Base-by-base conservation (phyloP, 2,329 filamentous ascomycete genomes). In the Claviceps pazoutovae region DNA sequence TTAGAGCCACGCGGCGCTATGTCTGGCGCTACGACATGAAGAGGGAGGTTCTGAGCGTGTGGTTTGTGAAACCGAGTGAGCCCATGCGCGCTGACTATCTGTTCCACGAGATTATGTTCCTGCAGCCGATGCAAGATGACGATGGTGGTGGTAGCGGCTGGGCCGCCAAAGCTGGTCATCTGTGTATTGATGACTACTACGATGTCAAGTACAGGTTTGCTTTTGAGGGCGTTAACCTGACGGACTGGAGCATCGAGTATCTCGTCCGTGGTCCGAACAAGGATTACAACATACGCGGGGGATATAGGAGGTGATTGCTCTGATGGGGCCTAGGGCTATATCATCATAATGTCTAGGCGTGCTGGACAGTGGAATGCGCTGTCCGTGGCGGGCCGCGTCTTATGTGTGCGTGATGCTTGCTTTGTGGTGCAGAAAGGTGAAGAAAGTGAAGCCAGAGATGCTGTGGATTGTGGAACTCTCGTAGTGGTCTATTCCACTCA, bases 171-270 rank as follows among this genome's bases (percentile, higher is more conserved):
- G 80, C 83, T 0, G 77, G 79, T 13, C 85, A 90, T 63, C 67
- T 87, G 19, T 89, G 86, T 61, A 74, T 81, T 21, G 74, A 84
- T 26, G 85, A 90, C 60, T 80, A 80, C 56, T 89, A 89, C 60
- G 73, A 84, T 52, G 82, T 85, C 42, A 69, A 72, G 45, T 88
- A 88, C 63, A 74, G 80, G 55, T 90, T 90, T 64, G 65, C 64
- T 8, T 84, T 82, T 57, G 63, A 71, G 47, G 79, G 76, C 13
- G 70, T 82, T 1, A 75, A 75, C 44, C 58, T 88, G 56, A 62
- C 63, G 50, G 65, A 71, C 26, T 87, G 83, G 78, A 74, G 65
- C 34, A 70, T 85, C 45, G 74, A 70, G 50, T 87, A 88, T 58
- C 73, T 71, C 1, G 85, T 88, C 1, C 78, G 75, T 26, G 86